Conservation (phyloP, 371 early-diverging fungal species). For the Parasitella parasitica region DNA sequence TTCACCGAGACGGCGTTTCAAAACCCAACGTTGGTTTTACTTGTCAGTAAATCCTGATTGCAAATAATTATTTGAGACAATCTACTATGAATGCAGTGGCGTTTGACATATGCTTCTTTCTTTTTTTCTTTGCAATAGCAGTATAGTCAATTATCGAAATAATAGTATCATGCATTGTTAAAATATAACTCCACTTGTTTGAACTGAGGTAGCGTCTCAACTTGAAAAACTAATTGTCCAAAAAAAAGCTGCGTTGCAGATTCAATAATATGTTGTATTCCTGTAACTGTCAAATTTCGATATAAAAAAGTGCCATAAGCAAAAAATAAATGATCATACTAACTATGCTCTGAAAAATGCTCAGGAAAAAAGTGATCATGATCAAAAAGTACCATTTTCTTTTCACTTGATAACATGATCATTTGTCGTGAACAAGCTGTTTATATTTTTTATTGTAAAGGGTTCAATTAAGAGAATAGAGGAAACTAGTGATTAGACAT, state of each 20-base stretch:
- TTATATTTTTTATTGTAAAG: constrained; percentile 17
- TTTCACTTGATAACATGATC: constrained; percentile 12
- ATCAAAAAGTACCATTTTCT: constrained; percentile 7
- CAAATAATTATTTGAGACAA: no score
- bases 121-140: no score
- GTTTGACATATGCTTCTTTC: no score
- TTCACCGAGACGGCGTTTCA: neutral
- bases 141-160: no score
- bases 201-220: neutral
- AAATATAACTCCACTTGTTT: no score
- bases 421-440: constrained; percentile 12
- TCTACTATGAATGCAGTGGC: no score
- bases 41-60: no score
- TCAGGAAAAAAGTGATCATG: neutral
- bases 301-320: neutral
- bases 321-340: constrained; percentile 2
- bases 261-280: neutral
- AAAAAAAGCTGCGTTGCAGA: neutral
- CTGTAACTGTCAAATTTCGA: constrained; percentile 2
- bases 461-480: constrained; percentile 5
- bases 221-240: neutral
- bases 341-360: neutral
- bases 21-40: no score
- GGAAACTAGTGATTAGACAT: constrained; percentile 14
- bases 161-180: no score